Evolutionary conservation across 768 basidiomycete genomes (phyloP).

Genomic region (Dioszegia crocea): DNA sequence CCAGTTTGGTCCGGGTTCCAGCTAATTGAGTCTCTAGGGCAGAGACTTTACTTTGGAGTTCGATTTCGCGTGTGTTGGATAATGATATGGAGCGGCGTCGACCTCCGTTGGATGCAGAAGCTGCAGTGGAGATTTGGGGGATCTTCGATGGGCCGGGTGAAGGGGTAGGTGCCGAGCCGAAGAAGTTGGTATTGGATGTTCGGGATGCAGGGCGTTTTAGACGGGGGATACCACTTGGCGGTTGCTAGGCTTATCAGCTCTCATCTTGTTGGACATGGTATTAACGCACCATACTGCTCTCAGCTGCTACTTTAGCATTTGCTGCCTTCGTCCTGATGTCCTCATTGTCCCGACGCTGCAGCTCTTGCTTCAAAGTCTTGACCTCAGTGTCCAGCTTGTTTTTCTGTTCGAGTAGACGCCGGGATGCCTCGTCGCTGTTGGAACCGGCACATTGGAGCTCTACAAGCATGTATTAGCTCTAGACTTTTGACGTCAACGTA

Average conservation of each 20-base stretch:
- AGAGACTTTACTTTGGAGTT: constrained; percentile 1
- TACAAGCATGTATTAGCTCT: constrained; percentile 1
- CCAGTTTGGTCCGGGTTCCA: constrained; percentile 11
- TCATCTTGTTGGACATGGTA: no score
- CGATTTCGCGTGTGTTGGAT: constrained; percentile 7
- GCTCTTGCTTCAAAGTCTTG: constrained; percentile 20
- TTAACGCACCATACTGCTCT: constrained; percentile 8
- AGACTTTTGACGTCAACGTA: not conserved
- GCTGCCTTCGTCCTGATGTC: constrained; percentile 2
- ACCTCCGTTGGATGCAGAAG: not conserved
- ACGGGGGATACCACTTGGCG: constrained; percentile 5
- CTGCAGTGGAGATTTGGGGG: constrained; percentile 15
- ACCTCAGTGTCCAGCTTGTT: constrained; percentile 21
- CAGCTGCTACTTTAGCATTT: constrained; percentile 2
- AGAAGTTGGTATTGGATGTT: constrained; percentile 13
- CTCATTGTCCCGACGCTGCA: constrained; percentile 9
- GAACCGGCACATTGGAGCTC: constrained; percentile 25
- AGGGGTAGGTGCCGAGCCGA: constrained; percentile 8
- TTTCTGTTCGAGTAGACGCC: constrained; percentile 15
- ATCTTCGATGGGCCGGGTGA: not conserved
- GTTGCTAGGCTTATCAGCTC: not conserved
- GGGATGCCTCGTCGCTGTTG: constrained; percentile 11
- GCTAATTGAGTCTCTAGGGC: constrained; percentile 31
- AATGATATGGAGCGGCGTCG: not conserved
- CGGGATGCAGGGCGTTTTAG: constrained; percentile 1